Conservation (phyloP, 768 basidiomycete genomes). For the Leccinum fibrillosum region DNA sequence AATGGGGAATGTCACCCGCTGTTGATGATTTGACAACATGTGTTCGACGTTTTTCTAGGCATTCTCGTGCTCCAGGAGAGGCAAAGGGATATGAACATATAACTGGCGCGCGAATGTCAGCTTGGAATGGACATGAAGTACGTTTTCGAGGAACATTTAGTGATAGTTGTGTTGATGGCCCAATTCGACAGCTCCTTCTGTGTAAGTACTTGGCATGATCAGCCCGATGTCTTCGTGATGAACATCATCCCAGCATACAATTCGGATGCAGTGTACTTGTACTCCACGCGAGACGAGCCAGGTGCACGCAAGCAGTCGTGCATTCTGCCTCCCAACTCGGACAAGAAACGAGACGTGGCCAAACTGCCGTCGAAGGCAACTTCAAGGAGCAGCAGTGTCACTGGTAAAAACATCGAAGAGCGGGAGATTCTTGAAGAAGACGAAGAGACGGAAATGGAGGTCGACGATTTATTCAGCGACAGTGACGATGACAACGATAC, state of each 20-base stretch:
- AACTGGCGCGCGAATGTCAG: conserved; percentile 72
- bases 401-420: conserved; percentile 3
- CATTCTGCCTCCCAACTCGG: conserved; percentile 31
- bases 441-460: conserved; percentile 27
- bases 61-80: conserved; percentile 33
- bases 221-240: conserved; percentile 1
- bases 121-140: conserved; percentile 74
- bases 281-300: conserved; percentile 67
- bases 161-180: conserved; percentile 10
- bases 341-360: neutral
- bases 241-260: conserved; percentile 55
- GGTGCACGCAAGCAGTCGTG: conserved; percentile 18
- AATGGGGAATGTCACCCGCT: conserved; percentile 64
- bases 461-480: conserved; percentile 29
- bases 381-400: neutral
- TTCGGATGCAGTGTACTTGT: conserved; percentile 69
- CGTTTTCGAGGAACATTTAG: conserved; percentile 3
- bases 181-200: conserved; percentile 50
- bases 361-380: neutral
- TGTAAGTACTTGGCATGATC: conserved; percentile 40
- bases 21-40: conserved; percentile 64
- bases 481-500: conserved; percentile 25
- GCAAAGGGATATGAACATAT: conserved; percentile 53
- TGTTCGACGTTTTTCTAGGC: conserved; percentile 74
- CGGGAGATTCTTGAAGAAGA: conserved; percentile 13